Conservation (phyloP, 2,329 filamentous ascomycete genomes). For the Aplosporella prunicola region DNA sequence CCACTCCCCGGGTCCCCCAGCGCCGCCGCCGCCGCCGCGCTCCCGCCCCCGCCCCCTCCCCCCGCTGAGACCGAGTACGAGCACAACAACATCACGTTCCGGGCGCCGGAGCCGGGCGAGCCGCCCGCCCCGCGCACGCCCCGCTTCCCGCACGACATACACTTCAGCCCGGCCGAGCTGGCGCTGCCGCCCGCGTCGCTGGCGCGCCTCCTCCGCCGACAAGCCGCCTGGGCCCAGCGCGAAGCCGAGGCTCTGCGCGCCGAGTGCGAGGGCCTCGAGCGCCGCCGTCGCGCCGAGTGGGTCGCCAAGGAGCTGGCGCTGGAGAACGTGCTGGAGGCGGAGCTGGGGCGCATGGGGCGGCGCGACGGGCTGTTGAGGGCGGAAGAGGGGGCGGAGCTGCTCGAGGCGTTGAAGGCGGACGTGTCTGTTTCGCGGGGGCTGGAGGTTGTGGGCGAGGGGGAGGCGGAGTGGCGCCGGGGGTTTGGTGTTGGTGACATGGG, state of each 20-base stretch:
- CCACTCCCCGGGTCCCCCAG: constrained; percentile 26
- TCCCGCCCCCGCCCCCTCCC: constrained; percentile 16
- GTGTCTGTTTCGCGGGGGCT: too few relatives aligned
- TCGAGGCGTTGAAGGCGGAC: constrained; percentile 29
- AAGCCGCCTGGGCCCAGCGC: constrained; percentile 63
- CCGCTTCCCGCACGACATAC: constrained; percentile 46
- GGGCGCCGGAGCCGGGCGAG: constrained; percentile 47
- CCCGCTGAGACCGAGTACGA: constrained; percentile 30
- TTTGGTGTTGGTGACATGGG: too few relatives aligned
- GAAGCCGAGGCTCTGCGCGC: constrained; percentile 54
- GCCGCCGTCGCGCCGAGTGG: constrained; percentile 62
- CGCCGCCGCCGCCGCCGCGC: too few relatives aligned
- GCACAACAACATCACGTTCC: constrained; percentile 49
- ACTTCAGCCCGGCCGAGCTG: constrained; percentile 58
- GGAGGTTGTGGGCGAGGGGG: too few relatives aligned
- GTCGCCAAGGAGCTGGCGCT: constrained; percentile 68
- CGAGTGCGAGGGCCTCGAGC: constrained; percentile 59
- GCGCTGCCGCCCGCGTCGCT: constrained; percentile 56
- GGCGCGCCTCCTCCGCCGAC: constrained; percentile 51
- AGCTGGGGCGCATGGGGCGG: constrained; percentile 39
- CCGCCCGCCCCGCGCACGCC: constrained; percentile 46
- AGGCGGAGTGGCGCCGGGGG: too few relatives aligned
- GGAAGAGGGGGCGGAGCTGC: constrained; percentile 21
- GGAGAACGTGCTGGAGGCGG: constrained; percentile 64
- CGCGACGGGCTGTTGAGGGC: constrained; percentile 26